These are phyloP conservation scores for Vaccinium myrtillus DNA, from an alignment of 148 eudicot genomes.

Conservation along the genomic window DNA sequence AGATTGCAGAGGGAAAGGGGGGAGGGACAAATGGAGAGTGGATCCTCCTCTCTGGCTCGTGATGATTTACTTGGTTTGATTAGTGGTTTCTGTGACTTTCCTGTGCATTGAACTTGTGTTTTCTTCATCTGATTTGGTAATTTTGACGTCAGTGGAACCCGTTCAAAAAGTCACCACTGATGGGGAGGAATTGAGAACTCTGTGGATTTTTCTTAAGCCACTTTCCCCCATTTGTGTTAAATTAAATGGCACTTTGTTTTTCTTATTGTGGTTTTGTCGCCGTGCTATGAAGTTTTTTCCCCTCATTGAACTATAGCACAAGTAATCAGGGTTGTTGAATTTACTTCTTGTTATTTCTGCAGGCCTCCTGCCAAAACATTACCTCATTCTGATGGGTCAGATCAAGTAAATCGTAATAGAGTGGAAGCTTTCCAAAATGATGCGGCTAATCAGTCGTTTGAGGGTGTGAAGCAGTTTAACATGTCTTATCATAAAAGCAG, in stretches of 20 bases:
- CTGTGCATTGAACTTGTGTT: neutral
- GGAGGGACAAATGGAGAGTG: neutral
- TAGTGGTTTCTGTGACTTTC: neutral
- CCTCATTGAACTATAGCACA: neutral
- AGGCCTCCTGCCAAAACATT: constrained; percentile 34
- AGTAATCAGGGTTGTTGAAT: neutral
- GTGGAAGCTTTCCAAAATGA: constrained; percentile 31
- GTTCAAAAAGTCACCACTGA: neutral
- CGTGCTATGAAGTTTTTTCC: neutral
- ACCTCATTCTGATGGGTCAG: constrained; percentile 23
- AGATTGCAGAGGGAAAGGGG: neutral
- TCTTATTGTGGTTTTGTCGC: neutral
- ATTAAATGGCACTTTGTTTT: neutral
- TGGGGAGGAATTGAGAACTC: neutral
- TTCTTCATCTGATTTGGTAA: neutral
- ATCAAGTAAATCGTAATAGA: constrained; percentile 17
- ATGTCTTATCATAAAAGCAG: constrained; percentile 43
- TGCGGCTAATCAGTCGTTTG: constrained; percentile 38
- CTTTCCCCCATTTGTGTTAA: neutral
- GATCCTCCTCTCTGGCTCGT: neutral
- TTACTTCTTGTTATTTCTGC: neutral
- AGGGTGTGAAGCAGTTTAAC: constrained; percentile 47
- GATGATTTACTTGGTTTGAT: neutral
- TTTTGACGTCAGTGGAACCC: neutral
- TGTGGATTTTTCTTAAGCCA: neutral